Conservation (phyloP, 2,329 filamentous ascomycete genomes). For the Talaromyces piceae region DNA sequence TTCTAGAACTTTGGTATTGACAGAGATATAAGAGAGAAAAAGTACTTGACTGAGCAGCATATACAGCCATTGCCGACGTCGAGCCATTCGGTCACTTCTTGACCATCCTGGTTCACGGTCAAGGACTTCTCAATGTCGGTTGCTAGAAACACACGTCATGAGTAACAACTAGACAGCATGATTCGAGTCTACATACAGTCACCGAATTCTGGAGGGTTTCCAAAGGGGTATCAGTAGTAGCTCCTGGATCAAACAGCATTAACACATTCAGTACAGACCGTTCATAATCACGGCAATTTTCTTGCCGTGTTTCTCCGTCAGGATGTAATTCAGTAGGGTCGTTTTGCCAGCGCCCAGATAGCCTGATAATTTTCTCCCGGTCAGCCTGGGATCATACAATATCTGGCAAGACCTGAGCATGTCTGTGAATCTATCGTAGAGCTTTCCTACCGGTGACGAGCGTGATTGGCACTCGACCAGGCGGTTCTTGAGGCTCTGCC, state of each 20-base stretch:
- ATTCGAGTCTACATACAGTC: conserved; percentile 52
- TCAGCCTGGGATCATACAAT: too few relatives aligned
- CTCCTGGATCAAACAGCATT: too few relatives aligned
- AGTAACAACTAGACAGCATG: neutral
- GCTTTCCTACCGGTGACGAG: conserved; percentile 41
- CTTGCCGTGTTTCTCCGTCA: conserved; percentile 92
- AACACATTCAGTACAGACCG: conserved; percentile 42
- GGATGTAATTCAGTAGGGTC: conserved; percentile 88
- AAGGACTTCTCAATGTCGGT: conserved; percentile 93
- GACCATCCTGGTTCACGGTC: conserved; percentile 76
- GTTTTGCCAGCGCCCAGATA: conserved; percentile 96
- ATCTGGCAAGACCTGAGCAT: too few relatives aligned
- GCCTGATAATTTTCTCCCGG: too few relatives aligned
- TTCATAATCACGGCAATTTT: conserved; percentile 98
- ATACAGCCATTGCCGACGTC: conserved; percentile 95
- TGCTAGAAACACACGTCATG: conserved; percentile 43
- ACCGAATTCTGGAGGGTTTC: conserved; percentile 61
- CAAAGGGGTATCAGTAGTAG: too few relatives aligned
- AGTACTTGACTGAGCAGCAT: conserved; percentile 90
- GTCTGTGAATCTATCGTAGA: too few relatives aligned
- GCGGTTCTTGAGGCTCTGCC: conserved; percentile 18
- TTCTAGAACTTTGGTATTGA: too few relatives aligned
- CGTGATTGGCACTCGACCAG: conserved; percentile 42
- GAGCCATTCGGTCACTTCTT: conserved; percentile 87
- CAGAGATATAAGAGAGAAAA: neutral